These are phyloP conservation scores for Mucor ambiguus DNA, from an alignment of 371 early-diverging fungal species.

Conservation along the genomic window DNA sequence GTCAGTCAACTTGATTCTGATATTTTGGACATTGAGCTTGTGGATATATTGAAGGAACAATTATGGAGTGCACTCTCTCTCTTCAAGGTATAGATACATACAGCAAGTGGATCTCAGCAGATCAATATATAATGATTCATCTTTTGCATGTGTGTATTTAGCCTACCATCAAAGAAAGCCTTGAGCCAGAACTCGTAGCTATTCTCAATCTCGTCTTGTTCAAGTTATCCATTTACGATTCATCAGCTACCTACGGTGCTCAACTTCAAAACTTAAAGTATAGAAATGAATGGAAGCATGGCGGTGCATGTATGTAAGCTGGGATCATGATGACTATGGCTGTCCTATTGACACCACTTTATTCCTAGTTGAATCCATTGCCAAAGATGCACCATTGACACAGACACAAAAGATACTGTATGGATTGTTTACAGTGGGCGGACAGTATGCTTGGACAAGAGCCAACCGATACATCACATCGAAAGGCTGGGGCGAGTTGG, in stretches of 20 bases:
- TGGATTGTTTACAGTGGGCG: slow-evolving; percentile 68
- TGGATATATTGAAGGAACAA: slow-evolving; percentile 77
- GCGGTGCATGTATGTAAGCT: slow-evolving; percentile 57
- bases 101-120: too few relatives aligned
- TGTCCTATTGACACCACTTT: too few relatives aligned
- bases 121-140: too few relatives aligned
- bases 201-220: slow-evolving; percentile 61
- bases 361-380: slow-evolving; percentile 67
- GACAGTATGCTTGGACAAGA: slow-evolving; percentile 75
- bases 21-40: slow-evolving; percentile 78
- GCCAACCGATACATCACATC: slow-evolving; percentile 60
- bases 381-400: slow-evolving; percentile 62
- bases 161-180: slow-evolving; percentile 59
- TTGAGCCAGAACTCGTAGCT: slow-evolving; percentile 64
- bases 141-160: slow-evolving; percentile 23
- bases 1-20: slow-evolving; percentile 90
- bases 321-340: background rate
- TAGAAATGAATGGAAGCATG: slow-evolving; percentile 71
- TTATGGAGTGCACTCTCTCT: slow-evolving; percentile 64
- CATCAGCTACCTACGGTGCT: slow-evolving; percentile 68
- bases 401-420: slow-evolving; percentile 62
- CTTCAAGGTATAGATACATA: slow-evolving; percentile 67
- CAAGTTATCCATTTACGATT: slow-evolving; percentile 65
- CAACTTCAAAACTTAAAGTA: slow-evolving; percentile 75
- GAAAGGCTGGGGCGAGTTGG: slow-evolving; percentile 82